Evolutionary conservation across 495 filamentous ascomycete genomes (phyloP), one percentile per base, ranked within the genome.

Genomic region (Penicillium coprophilum): DNA sequence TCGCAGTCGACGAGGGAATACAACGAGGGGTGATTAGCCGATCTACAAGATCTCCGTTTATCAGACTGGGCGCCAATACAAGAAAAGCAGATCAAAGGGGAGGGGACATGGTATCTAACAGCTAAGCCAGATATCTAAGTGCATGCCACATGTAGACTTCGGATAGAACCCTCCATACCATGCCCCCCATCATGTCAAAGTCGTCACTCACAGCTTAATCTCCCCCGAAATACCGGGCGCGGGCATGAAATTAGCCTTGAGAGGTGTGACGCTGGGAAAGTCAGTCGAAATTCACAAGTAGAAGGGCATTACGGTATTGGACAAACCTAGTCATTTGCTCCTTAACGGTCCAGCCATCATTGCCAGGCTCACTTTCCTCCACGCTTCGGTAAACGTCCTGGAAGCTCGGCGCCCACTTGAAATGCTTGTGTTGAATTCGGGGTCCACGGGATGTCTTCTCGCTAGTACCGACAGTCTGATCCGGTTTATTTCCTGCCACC

Each of bases 341-440:
- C 70, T 88, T 88, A 12, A 98, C 88, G 13, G 85, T 86, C 94
- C 93, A 97, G 34, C 94, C 94, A 78, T 98, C 94, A 71, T 92
- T 95, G 21, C 94, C 94, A 15, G 91, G 88, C 46, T 74, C 75
- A 52, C 85, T 83, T 55, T 89, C 83, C 59, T 94, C 87, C 24
- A 96, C 91, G 50, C 87, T 91, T 57, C 85, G 80, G 68, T 89
- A 87, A 2, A 98, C 89, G 75, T 96, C 92, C 19, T 81, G 75
- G 70, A 96, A 94, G 53, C 84, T 84, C 1, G 94, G 94, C 53
- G 88, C 82, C 94, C 94, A 98, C 72, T 90, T 90, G 76, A 97
- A 98, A 70, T 96, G 89, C 69, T 88, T 91, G 69, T 92, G 88
- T 55, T 73, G 73, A 76, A 78, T 87, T 72, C 61, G 74, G 65